Evolutionary conservation across 179 eudicot species (phyloP), one percentile per base, ranked within the genome.

Genomic region (Actinidia arguta): DNA sequence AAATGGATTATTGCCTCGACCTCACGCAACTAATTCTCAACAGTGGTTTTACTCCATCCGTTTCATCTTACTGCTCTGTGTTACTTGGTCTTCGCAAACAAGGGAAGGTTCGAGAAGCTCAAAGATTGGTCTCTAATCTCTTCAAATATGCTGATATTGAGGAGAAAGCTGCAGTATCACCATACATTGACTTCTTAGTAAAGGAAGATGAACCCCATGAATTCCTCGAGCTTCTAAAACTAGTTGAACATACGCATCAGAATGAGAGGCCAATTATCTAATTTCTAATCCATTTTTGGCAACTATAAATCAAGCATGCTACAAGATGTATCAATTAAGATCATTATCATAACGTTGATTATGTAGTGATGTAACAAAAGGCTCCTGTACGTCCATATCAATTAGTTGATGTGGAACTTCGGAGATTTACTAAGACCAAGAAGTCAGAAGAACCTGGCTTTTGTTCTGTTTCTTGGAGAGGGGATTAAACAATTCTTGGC

Each of bases 181-280:
- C 79, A 25, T 82, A 79, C 44, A 44, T 85, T 27, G 81, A 78
- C 16, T 82, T 82, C 52, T 52, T 85, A 75, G 69, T 80, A 44
- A 24, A 80, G 73, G 83, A 55, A 62, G 85, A 85, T 74, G 83
- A 73, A 72, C 85, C 76, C 64, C 18, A 44, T 76, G 52, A 71
- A 18, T 71, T 51, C 50, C 22, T 22, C n/a, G 79, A 86, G 79
- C 47, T 82, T 82, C 52, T 86, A 51, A 71, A 58, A 36, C 76
- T 80, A 44, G 24, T 83, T 61, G 88, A 80, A 68, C 77, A 82
- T 68, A 79, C 48, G 51, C 71, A 83, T 47, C 78, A 36, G 59
- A 59, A 51, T 17, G 81, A 79, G 78, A 82, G 83, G 73, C 83
- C 85, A 78, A 56, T 82, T 46, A 55, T 85, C 68, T 85, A 85